phyloP scores from a whole-genome alignment of 1,139 yeast species.

The Arxiozyma bovina region DNA sequence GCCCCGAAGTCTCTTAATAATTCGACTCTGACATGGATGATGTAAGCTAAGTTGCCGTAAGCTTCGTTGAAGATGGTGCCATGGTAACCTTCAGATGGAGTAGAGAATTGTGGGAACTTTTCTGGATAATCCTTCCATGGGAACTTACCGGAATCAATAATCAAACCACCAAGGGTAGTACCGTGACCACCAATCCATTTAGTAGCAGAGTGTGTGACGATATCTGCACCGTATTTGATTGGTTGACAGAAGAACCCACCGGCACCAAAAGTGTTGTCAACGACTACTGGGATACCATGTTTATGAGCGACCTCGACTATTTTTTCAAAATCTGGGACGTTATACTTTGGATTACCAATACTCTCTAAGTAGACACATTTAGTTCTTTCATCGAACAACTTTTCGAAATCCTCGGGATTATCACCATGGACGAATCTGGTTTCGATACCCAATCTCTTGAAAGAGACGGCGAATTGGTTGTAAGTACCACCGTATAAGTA shows the following conservation, averaged over 20 bases:
- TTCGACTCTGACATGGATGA: conserved; percentile 76
- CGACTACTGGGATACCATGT: conserved; percentile 84
- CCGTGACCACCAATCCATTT: conserved; percentile 99
- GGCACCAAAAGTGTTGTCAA: conserved; percentile 96
- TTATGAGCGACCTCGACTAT: conserved; percentile 73
- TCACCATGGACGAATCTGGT: conserved; percentile 78
- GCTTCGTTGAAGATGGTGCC: conserved; percentile 78
- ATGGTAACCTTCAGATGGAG: conserved; percentile 90
- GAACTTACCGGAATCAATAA: conserved; percentile 85
- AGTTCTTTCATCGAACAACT: conserved; percentile 70
- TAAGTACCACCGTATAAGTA: conserved; percentile 92
- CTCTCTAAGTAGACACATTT: conserved; percentile 86
- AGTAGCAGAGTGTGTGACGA: conserved; percentile 82
- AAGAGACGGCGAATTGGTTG: conserved; percentile 87
- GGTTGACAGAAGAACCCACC: conserved; percentile 88
- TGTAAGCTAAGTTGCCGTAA: conserved; percentile 70
- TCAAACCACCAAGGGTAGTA: conserved; percentile 86
- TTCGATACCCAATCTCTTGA: conserved; percentile 80
- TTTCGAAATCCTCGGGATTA: conserved; percentile 59
- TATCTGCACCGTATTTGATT: conserved; percentile 81
- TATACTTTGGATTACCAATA: conserved; percentile 89
- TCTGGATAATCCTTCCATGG: conserved; percentile 82
- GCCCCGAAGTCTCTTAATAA: conserved; percentile 90
- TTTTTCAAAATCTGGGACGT: conserved; percentile 82
- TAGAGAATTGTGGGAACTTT: conserved; percentile 81